These are phyloP conservation scores for Pyrenula aspistea DNA, from an alignment of 495 filamentous ascomycete genomes.

Conservation along the genomic window DNA sequence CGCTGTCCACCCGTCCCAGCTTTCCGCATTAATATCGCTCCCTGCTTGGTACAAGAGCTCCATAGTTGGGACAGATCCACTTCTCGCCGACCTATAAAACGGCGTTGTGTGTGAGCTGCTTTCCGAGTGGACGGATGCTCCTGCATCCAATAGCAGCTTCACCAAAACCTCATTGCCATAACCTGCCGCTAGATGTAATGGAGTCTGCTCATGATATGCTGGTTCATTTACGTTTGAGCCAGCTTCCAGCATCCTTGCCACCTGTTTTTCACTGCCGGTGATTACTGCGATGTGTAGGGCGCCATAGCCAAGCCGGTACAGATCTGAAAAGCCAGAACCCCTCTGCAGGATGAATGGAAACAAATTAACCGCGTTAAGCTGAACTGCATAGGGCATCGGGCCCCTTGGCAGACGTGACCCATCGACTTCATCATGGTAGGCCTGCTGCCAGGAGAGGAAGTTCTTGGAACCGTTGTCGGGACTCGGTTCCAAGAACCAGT, in stretches of 20 bases:
- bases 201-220: conserved; percentile 45
- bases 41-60: background rate
- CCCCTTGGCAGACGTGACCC: background rate
- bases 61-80: background rate
- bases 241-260: conserved; percentile 32
- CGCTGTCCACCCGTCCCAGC: background rate
- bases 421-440: conserved; percentile 2
- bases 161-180: conserved; percentile 1
- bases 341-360: background rate
- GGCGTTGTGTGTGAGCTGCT: background rate
- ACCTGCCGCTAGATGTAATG: conserved; percentile 43
- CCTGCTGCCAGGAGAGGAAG: conserved; percentile 5
- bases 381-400: background rate
- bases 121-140: conserved; percentile 4
- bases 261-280: conserved; percentile 32
- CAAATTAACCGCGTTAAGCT: background rate
- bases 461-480: background rate
- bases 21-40: background rate
- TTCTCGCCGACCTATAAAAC: background rate
- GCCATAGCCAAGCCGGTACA: background rate
- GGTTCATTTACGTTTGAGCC: conserved; percentile 44
- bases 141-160: conserved; percentile 2
- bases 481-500: conserved; percentile 1
- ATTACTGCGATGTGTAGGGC: background rate
- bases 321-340: background rate